Percentiles rank a stretch among this genome's conserved stretches.
Evolutionary conservation across 768 basidiomycete genomes (phyloP).

Genomic region (Rhizopogon salebrosus): DNA sequence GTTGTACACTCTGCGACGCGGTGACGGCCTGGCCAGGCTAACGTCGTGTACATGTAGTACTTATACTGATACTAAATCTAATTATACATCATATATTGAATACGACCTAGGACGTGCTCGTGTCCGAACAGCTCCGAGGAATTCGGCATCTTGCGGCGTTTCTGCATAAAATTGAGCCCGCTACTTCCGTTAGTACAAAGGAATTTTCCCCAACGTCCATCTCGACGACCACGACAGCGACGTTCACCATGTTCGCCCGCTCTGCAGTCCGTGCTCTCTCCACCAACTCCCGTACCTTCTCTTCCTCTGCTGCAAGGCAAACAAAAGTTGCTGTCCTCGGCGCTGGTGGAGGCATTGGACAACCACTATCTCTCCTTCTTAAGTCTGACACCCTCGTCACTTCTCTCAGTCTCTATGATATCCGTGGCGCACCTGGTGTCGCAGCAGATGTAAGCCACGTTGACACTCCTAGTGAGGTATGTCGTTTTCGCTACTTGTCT

Average conservation of each 20-base stretch:
- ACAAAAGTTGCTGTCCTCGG: constrained; percentile 96
- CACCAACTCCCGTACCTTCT: constrained; percentile 62
- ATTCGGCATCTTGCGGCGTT: not conserved
- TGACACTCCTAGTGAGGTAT: constrained; percentile 76
- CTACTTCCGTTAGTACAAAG: not conserved
- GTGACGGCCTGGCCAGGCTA: too few species aligned
- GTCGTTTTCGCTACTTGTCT: constrained; percentile 19
- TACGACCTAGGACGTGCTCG: not conserved
- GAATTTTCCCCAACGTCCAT: not conserved
- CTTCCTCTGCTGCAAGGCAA: constrained; percentile 62
- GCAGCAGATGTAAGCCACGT: constrained; percentile 97
- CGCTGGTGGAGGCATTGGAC: constrained; percentile 98
- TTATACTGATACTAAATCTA: too few species aligned
- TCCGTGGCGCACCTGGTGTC: constrained; percentile 93
- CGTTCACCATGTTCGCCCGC: constrained; percentile 59
- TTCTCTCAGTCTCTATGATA: constrained; percentile 86
- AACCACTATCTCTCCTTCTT: constrained; percentile 90
- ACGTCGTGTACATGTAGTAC: too few species aligned
- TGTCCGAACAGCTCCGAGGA: not conserved
- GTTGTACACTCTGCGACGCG: too few species aligned
- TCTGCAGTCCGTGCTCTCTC: constrained; percentile 54
- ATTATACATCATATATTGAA: too few species aligned
- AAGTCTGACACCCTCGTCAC: constrained; percentile 90
- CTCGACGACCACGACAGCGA: constrained; percentile 9
- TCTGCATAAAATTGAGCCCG: not conserved